Conservation (phyloP, 305 asterid species). For the Fraxinus baroniana region DNA sequence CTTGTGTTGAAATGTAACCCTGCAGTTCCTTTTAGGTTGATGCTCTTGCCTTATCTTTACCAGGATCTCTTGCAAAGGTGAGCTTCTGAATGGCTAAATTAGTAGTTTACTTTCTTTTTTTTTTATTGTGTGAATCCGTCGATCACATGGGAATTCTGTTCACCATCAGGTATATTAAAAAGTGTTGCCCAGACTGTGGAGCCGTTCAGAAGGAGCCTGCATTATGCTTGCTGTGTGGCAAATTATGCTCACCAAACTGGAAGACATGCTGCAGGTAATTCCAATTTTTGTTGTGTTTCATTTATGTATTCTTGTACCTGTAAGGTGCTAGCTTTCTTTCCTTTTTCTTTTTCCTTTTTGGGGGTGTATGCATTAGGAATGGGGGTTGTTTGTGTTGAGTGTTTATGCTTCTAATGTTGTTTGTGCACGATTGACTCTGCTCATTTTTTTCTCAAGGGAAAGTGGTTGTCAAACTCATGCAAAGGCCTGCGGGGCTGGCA, state of each 20-base stretch:
- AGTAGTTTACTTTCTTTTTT: background rate
- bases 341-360: background rate
- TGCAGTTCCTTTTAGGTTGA: conserved; percentile 79
- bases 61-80: conserved; percentile 96
- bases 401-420: background rate
- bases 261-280: conserved; percentile 86
- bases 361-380: background rate
- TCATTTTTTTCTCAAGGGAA: conserved; percentile 50
- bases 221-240: conserved; percentile 87
- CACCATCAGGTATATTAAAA: conserved; percentile 68
- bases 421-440: conserved; percentile 14
- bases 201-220: conserved; percentile 74
- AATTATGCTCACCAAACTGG: conserved; percentile 90
- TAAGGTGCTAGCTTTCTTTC: background rate
- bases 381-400: background rate
- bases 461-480: conserved; percentile 84
- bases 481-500: conserved; percentile 80
- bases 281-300: background rate
- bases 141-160: conserved; percentile 22
- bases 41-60: conserved; percentile 75
- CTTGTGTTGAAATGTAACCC: conserved; percentile 57
- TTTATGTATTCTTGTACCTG: conserved; percentile 12
- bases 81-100: conserved; percentile 13
- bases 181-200: conserved; percentile 74
- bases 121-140: background rate